Base-by-base conservation (phyloP, 164 flowering plant species). In the Aristolochia fimbriata region DNA sequence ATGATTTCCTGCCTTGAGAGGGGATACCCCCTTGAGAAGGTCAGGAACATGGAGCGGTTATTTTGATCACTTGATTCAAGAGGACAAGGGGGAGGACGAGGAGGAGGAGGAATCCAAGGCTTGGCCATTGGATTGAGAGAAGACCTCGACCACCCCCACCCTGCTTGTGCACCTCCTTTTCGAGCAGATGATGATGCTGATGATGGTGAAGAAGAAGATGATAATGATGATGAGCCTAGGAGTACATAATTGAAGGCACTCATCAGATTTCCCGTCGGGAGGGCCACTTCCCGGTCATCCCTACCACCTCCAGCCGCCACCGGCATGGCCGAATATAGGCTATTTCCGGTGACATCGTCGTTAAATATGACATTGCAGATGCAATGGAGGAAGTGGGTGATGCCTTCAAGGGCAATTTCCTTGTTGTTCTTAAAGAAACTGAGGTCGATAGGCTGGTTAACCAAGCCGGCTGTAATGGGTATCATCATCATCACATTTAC, bases 21-120 rank as follows among this genome's bases (percentile, higher is more conserved):
- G 14, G 64, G 64, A 41, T 37, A 52, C 8, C 64, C 64, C n/a
- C 37, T 62, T 37, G 64, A 62, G 49, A 62, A 62, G 21, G 64
- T 62, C n/a, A 62, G 47, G 37, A 62, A 62, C 64, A 62, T 62
- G 37, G 64, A 62, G 6, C 64, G 22, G 8, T 20, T n/a, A 30
- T 50, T 55, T 19, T 61, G 27, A 25, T 27, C n/a, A n/a, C n/a
- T n/a, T n/a, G n/a, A n/a, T n/a, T n/a, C n/a, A n/a, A n/a, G n/a
- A n/a, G n/a, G n/a, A n/a, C n/a, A n/a, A n/a, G n/a, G n/a, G n/a
- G n/a, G n/a, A n/a, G n/a, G n/a, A n/a, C 2, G 19, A 5, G 30
- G 30, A 27, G 30, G 30, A 27, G 14, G 30, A 6, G 64, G 64
- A 14, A 7, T 12, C 56, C 57, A 52, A 7, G 57, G 57, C 19